phyloP scores from a whole-genome alignment of 2,329 filamentous ascomycete genomes.

The Cladosporium sphaerospermum region DNA sequence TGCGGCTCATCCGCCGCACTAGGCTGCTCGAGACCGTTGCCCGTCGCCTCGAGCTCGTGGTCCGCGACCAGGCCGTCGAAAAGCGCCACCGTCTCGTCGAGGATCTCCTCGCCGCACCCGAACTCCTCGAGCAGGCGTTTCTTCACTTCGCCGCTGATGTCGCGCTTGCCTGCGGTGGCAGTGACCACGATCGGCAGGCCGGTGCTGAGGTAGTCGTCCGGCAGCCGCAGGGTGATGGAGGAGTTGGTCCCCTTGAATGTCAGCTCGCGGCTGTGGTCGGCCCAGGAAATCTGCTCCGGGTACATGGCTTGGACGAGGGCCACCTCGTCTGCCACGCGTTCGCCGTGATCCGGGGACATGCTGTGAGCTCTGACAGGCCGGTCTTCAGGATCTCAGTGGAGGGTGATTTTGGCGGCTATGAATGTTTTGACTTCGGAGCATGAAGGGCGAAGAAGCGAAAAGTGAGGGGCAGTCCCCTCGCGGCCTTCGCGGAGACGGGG shows the following conservation, averaged over 20 bases:
- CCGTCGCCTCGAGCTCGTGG: not conserved
- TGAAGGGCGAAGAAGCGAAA: no score
- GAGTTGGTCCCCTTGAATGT: slow-evolving; percentile 27
- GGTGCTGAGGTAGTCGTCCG: slow-evolving; percentile 33
- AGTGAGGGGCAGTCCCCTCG: no score
- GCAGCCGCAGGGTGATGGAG: slow-evolving; percentile 33
- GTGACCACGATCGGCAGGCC: slow-evolving; percentile 35
- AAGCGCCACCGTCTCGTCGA: slow-evolving; percentile 36
- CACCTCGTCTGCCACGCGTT: slow-evolving; percentile 27
- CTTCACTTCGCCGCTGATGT: slow-evolving; percentile 30
- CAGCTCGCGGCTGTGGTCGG: slow-evolving; percentile 32
- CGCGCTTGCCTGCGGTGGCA: slow-evolving; percentile 31
- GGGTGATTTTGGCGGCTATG: no score
- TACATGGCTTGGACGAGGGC: slow-evolving; percentile 41
- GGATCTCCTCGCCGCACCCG: slow-evolving; percentile 34
- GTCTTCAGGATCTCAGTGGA: no score
- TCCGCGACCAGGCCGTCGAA: slow-evolving; percentile 31
- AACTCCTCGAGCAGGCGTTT: slow-evolving; percentile 12
- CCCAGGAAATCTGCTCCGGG: slow-evolving; percentile 34
- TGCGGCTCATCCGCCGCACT: slow-evolving; percentile 14
- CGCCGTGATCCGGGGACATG: not conserved
- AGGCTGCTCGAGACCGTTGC: not conserved
- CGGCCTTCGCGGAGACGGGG: no score
- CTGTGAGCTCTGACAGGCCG: no score
- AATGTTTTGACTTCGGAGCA: no score